phyloP scores from a whole-genome alignment of 257 asterid species.

The Linderniella brevidens region DNA sequence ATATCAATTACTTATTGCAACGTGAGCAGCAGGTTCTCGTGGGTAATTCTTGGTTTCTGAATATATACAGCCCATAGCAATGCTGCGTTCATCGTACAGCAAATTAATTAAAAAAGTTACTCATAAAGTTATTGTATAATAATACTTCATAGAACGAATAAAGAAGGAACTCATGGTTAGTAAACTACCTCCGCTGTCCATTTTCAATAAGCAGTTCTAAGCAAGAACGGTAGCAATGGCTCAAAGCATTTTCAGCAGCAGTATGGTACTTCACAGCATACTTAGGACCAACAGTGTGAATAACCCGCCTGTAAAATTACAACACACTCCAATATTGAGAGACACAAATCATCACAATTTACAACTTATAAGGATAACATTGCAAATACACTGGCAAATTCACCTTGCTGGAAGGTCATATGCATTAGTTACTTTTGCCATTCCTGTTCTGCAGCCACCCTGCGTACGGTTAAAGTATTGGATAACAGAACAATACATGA shows the following conservation, averaged over 20 bases:
- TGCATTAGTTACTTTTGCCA: slow-evolving; percentile 72
- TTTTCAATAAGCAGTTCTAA: slow-evolving; percentile 45
- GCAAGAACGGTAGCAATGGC: slow-evolving; percentile 87
- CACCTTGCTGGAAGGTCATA: slow-evolving; percentile 97
- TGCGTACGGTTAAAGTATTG: slow-evolving; percentile 12
- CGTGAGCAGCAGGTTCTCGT: slow-evolving; percentile 98
- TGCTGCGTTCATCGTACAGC: slow-evolving; percentile 34
- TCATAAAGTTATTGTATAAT: slow-evolving; percentile 1
- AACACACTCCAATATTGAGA: not conserved
- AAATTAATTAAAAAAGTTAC: slow-evolving; percentile 8
- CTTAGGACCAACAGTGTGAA: slow-evolving; percentile 98
- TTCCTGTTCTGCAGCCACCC: slow-evolving; percentile 99
- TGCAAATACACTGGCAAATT: slow-evolving; percentile 7
- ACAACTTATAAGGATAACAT: not conserved
- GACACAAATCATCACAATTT: not conserved
- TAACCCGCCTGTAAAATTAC: slow-evolving; percentile 60
- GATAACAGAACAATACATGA: slow-evolving; percentile 11
- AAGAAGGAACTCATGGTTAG: slow-evolving; percentile 5
- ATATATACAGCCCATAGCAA: slow-evolving; percentile 92
- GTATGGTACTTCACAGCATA: slow-evolving; percentile 94
- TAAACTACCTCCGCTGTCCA: slow-evolving; percentile 41
- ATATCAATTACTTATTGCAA: slow-evolving; percentile 56
- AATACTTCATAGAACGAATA: not conserved
- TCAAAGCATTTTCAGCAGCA: slow-evolving; percentile 96
- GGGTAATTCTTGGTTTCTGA: slow-evolving; percentile 91